Conservation (phyloP, 2,329 filamentous ascomycete species). For the Pseudocercospora crystallina region DNA sequence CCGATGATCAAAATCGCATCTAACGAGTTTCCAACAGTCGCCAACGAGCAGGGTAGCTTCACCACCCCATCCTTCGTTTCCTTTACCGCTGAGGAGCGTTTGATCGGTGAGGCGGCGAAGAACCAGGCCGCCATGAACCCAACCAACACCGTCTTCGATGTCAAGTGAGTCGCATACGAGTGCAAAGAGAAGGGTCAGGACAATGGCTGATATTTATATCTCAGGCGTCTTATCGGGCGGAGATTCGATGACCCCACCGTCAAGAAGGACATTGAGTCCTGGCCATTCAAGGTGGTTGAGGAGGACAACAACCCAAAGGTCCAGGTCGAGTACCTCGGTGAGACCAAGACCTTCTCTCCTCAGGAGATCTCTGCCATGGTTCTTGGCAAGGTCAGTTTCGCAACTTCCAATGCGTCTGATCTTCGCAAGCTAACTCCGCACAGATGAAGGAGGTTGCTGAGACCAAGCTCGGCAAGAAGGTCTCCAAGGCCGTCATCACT, state of each 20-base stretch:
- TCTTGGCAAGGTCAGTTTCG: constrained; percentile 78
- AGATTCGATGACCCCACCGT: constrained; percentile 93
- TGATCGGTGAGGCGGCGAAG: constrained; percentile 99
- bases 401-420: background rate
- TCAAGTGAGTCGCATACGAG: constrained; percentile 59
- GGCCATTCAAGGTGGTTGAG: constrained; percentile 98
- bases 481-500: constrained; percentile 98
- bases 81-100: constrained; percentile 96
- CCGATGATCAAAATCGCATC: constrained; percentile 2
- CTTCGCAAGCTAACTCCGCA: constrained; percentile 20
- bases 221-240: constrained; percentile 93
- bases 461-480: constrained; percentile 97
- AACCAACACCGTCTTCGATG: constrained; percentile 95
- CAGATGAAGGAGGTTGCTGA: constrained; percentile 99
- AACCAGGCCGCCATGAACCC: constrained; percentile 99
- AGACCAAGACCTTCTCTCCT: constrained; percentile 93
- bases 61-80: constrained; percentile 99
- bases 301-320: constrained; percentile 85
- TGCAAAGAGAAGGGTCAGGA: too few species aligned
- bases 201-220: too few species aligned
- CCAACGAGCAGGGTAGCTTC: constrained; percentile 99
- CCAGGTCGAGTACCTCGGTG: constrained; percentile 91
- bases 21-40: constrained; percentile 50
- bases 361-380: constrained; percentile 99
- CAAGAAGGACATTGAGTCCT: constrained; percentile 98